These are phyloP conservation scores for Papilionanthe hybrid DNA, from an alignment of 116 monocot species.

Conservation along the genomic window DNA sequence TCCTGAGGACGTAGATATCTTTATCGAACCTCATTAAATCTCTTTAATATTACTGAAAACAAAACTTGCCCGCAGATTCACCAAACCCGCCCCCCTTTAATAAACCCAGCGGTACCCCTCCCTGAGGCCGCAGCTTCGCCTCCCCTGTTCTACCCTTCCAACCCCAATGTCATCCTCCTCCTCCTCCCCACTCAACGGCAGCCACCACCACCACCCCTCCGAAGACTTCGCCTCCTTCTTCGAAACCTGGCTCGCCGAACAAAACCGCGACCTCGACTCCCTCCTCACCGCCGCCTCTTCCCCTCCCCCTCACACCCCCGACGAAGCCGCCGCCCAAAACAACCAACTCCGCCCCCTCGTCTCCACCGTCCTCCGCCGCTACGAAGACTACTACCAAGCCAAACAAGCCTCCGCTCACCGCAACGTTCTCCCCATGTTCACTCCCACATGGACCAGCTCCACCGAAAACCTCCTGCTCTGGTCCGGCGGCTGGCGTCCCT, in stretches of 20 bases:
- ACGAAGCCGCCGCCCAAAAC: background rate
- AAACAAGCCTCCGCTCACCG: constrained; percentile 33
- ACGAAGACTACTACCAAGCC: constrained; percentile 57
- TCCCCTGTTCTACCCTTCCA: background rate
- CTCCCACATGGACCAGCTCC: constrained; percentile 48
- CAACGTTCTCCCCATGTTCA: constrained; percentile 55
- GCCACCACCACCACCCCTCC: background rate
- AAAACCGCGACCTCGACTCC: constrained; percentile 27
- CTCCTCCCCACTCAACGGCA: background rate
- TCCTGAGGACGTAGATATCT: no score
- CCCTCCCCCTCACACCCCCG: background rate
- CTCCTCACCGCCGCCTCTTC: constrained; percentile 25
- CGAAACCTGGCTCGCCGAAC: constrained; percentile 40
- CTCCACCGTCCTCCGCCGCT: constrained; percentile 17
- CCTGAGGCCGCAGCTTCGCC: no score
- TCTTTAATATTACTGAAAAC: no score
- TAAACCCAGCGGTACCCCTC: no score
- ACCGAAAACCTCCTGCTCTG: constrained; percentile 65
- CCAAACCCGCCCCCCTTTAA: no score
- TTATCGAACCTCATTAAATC: no score
- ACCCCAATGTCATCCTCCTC: background rate
- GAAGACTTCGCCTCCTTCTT: constrained; percentile 42
- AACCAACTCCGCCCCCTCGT: constrained; percentile 10
- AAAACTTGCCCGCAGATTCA: no score
- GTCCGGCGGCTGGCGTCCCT: constrained; percentile 72